Conservation (phyloP, 169 alveolate species). For the Plasmodium vivax region DNA sequence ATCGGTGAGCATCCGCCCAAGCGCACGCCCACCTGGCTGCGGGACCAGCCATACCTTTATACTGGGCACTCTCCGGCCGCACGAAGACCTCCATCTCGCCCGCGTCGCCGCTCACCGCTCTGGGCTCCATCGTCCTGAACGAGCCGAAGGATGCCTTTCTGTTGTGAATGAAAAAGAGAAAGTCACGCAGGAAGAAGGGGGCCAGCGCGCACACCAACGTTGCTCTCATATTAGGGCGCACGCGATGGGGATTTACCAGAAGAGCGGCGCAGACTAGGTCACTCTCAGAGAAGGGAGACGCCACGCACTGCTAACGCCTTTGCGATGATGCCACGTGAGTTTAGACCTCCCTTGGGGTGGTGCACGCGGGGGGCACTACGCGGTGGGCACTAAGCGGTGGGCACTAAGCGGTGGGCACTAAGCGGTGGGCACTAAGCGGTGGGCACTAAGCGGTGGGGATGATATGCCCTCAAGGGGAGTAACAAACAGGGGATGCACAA, state of each 20-base stretch:
- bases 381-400: no score
- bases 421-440: background rate
- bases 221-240: background rate
- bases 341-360: background rate
- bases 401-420: background rate
- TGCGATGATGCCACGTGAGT: background rate
- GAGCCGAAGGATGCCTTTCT: background rate
- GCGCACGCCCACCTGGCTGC: background rate
- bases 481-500: background rate
- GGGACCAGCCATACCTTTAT: background rate
- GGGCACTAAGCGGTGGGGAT: background rate
- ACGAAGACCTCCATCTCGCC: conserved; percentile 15
- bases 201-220: background rate
- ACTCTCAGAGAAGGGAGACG: background rate
- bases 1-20: background rate
- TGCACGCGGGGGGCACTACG: background rate
- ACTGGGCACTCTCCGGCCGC: conserved; percentile 21
- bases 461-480: background rate
- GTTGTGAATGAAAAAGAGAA: background rate
- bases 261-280: background rate
- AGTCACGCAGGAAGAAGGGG: background rate
- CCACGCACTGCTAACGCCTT: background rate
- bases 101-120: background rate
- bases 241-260: background rate
- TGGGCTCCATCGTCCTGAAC: background rate